Evolutionary conservation across 352 stramenopile genomes (phyloP), one percentile per base, ranked within the genome.

Genomic region (Globisporangium cederbergense): DNA sequence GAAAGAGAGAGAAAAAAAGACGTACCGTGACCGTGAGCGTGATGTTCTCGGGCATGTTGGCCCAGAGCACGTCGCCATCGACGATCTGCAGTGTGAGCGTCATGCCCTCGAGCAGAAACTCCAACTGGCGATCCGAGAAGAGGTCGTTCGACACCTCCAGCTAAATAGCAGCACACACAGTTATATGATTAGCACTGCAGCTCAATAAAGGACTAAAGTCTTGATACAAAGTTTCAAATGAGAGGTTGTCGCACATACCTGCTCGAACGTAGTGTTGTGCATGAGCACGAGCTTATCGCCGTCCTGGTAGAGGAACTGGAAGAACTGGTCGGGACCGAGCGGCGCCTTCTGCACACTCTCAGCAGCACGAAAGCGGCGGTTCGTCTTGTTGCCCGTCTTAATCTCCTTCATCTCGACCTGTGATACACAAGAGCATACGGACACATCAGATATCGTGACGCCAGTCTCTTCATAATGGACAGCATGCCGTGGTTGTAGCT

Each of bases 331-430:
- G 1, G 77, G 85, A 0, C 79, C 83, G 8, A 95, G 67, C 10
- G 87, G 79, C 11, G 85, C 87, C 72, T 95, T 93, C 58, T 80
- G 77, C 30, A 95, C 83, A 8, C 62, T 89, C 74, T 95, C 87
- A 3, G 87, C 83, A 5, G 87, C 82, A 25, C 87, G 85, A 68
- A 95, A 94, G 52, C 87, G 87, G 32, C 79, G 78, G 67, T 88
- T 95, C 50, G 83, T 92, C 74, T 90, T 94, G 74, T 72, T 78
- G 61, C 87, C 87, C 0, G 85, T 93, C 77, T 92, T 93, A 59
- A 94, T 91, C 68, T 95, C 87, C 68, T 91, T 93, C 20, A 95
- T 68, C 54, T 95, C 87, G 2, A 75, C 83, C 80, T 95, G 38
- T 45, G 6, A 40, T 18, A 47, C 45, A 20, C 34, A 54, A 7